Evolutionary conservation across 768 basidiomycete species (phyloP).

Genomic region (Rhizopogon vulgaris): DNA sequence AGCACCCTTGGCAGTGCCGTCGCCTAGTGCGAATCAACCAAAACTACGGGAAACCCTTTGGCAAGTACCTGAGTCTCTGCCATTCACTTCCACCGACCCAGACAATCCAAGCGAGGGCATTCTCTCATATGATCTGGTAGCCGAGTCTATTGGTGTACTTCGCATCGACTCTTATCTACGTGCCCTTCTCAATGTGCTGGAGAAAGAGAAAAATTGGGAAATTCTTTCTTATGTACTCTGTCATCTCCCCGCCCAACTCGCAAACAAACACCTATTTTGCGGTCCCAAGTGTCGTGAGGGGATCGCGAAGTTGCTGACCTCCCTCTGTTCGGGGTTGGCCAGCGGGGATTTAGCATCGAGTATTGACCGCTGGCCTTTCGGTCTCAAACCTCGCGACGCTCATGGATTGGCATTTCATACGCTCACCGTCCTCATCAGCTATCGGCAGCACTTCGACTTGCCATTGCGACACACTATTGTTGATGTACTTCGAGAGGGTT

Average conservation of each 20-base stretch:
- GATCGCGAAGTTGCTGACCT: conserved; percentile 56
- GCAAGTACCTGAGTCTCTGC: conserved; percentile 59
- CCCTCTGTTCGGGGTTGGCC: conserved; percentile 62
- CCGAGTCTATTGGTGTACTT: conserved; percentile 42
- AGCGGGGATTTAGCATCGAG: conserved; percentile 49
- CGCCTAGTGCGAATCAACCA: conserved; percentile 16
- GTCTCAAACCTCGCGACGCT: conserved; percentile 71
- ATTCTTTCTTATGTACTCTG: conserved; percentile 87
- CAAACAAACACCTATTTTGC: conserved; percentile 96
- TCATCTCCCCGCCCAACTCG: conserved; percentile 83
- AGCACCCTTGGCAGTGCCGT: conserved; percentile 30
- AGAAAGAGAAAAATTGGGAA: conserved; percentile 84
- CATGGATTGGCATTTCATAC: conserved; percentile 86
- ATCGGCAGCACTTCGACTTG: conserved; percentile 70
- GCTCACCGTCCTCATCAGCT: conserved; percentile 83
- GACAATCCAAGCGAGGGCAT: conserved; percentile 66
- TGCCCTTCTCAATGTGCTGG: conserved; percentile 57
- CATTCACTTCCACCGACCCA: conserved; percentile 47
- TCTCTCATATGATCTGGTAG: conserved; percentile 54
- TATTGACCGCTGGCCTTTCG: conserved; percentile 52
- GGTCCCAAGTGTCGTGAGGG: conserved; percentile 71
- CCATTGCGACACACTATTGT: conserved; percentile 64
- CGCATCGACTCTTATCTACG: conserved; percentile 72
- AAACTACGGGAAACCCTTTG: conserved; percentile 46
- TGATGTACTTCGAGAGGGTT: conserved; percentile 63